Evolutionary conservation across 805 yeast species (phyloP).

Genomic region (Tetrapisispora arboricola): DNA sequence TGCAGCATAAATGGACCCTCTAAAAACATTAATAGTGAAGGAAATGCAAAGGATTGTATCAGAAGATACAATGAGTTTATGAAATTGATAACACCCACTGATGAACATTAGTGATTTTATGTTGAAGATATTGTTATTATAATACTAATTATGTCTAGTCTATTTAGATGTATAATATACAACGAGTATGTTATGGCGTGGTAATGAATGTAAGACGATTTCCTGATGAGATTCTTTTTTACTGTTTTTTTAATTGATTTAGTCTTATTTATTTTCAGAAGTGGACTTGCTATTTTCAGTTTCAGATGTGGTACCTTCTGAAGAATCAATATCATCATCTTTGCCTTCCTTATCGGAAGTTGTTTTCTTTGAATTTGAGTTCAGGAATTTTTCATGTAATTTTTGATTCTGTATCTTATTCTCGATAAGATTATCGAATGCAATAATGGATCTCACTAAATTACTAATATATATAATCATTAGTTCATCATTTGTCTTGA

Average conservation of each 20-base stretch:
- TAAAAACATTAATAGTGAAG: no score
- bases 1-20: no score
- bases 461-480: conserved; percentile 89
- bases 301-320: neutral
- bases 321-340: neutral
- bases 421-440: conserved; percentile 93
- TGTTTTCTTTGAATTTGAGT: conserved; percentile 29
- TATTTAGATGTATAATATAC: neutral
- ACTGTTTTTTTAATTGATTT: no score
- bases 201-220: no score
- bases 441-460: conserved; percentile 85
- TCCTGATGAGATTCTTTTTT: neutral
- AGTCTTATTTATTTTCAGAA: no score
- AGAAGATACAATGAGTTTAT: no score
- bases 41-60: no score
- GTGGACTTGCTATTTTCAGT: no score
- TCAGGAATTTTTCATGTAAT: conserved; percentile 27
- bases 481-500: conserved; percentile 90
- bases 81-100: no score
- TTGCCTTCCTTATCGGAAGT: conserved; percentile 27
- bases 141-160: neutral
- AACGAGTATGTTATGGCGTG: neutral
- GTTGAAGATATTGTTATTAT: no score
- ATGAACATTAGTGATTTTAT: no score
- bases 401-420: conserved; percentile 81